Evolutionary conservation across 139 green algal species (phyloP).

Genomic region (Chlorella sp.): DNA sequence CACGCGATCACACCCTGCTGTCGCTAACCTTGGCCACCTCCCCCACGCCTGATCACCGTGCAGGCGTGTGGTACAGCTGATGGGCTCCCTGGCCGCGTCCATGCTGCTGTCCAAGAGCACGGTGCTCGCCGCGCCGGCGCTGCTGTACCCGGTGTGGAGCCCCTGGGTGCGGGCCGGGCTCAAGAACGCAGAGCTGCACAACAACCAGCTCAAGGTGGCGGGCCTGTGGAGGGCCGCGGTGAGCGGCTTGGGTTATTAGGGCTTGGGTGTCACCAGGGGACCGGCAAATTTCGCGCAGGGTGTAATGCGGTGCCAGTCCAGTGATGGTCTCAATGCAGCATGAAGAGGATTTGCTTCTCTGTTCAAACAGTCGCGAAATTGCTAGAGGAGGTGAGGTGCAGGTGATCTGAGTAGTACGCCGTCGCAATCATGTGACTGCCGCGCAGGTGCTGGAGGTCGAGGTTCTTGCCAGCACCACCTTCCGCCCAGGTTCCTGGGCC

Average conservation of each 20-base stretch:
- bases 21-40: too few relatives aligned
- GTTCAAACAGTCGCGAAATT: too few relatives aligned
- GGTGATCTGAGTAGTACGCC: not conserved
- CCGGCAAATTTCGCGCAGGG: too few relatives aligned
- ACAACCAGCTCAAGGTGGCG: slow-evolving; percentile 24
- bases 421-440: not conserved
- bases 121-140: slow-evolving; percentile 48
- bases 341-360: too few relatives aligned
- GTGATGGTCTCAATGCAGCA: too few relatives aligned
- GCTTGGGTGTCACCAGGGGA: too few relatives aligned
- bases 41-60: too few relatives aligned
- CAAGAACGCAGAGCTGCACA: not conserved
- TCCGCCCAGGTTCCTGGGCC: not conserved
- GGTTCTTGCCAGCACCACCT: slow-evolving; percentile 14
- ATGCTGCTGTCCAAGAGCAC: slow-evolving; percentile 53
- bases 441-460: slow-evolving; percentile 41
- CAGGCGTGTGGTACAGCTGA: slow-evolving; percentile 51
- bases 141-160: slow-evolving; percentile 67
- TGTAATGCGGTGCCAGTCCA: too few relatives aligned
- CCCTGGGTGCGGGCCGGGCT: slow-evolving; percentile 47
- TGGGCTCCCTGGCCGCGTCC: slow-evolving; percentile 42
- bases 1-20: too few relatives aligned
- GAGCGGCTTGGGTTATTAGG: too few relatives aligned
- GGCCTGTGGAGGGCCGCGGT: slow-evolving; percentile 62
- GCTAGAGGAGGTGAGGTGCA: too few relatives aligned